A percentile compares a stretch with the other conserved stretches of the same genome.
Evolutionary conservation across 2,329 filamentous ascomycete species (phyloP).

Genomic region (Leptoxyphium fumago): DNA sequence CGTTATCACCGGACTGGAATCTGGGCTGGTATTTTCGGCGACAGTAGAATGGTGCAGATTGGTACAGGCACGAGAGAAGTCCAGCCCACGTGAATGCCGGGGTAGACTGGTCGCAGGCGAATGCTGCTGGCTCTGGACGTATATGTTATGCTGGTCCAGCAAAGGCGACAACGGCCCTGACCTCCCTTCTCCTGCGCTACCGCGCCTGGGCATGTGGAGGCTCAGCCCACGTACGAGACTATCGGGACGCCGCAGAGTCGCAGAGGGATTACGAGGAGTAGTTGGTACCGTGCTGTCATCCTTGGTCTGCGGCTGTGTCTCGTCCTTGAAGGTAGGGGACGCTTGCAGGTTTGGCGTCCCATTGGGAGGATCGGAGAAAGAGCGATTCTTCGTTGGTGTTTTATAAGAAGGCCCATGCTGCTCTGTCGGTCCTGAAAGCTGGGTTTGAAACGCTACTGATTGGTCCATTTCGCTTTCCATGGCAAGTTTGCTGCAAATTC

Average conservation of each 20-base stretch:
- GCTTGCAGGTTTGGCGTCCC: constrained; percentile 23
- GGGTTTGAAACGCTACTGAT: not conserved
- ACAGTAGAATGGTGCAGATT: constrained; percentile 92
- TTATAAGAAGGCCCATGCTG: not conserved
- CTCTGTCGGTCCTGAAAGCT: not conserved
- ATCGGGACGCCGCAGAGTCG: constrained; percentile 56
- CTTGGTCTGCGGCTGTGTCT: constrained; percentile 19
- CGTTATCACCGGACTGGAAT: constrained; percentile 75
- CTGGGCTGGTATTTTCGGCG: constrained; percentile 73
- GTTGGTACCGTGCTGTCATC: constrained; percentile 30
- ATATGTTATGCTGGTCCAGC: constrained; percentile 24
- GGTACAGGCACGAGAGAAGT: constrained; percentile 86
- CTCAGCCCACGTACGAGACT: constrained; percentile 50
- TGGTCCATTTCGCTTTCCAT: not conserved
- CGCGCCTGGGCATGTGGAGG: constrained; percentile 51
- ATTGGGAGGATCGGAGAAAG: constrained; percentile 29
- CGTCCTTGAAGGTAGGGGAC: constrained; percentile 30
- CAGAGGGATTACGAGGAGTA: constrained; percentile 13
- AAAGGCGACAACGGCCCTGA: constrained; percentile 9
- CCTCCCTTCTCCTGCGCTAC: constrained; percentile 22
- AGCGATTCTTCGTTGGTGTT: constrained; percentile 24
- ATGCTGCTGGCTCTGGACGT: constrained; percentile 29
- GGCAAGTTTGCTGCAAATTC: not conserved
- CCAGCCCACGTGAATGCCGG: constrained; percentile 73
- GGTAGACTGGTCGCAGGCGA: constrained; percentile 80